Percentiles rank a stretch among this genome's conserved stretches.
Conservation (phyloP, 805 yeast genomes). For the Lipomyces orientalis region DNA sequence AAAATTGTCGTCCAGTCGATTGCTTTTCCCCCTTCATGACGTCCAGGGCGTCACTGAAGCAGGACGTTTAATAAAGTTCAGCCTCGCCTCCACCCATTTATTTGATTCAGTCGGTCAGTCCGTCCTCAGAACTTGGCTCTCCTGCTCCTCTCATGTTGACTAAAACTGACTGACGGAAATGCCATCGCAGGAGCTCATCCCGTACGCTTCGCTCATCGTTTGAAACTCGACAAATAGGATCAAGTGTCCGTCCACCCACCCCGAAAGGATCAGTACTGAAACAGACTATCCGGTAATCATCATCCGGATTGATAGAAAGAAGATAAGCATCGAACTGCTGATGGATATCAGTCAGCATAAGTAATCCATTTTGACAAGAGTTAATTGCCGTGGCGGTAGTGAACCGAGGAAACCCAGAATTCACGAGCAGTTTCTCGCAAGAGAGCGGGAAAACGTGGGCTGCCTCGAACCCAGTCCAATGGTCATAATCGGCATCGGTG, state of each 20-base stretch:
- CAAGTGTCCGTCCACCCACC: conserved; percentile 33
- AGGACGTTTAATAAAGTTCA: too few relatives aligned
- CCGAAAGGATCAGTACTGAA: conserved; percentile 47
- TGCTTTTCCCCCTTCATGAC: too few relatives aligned
- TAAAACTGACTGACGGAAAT: too few relatives aligned
- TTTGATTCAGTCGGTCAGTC: too few relatives aligned
- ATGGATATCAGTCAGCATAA: not conserved
- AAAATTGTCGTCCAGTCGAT: too few relatives aligned
- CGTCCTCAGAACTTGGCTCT: too few relatives aligned
- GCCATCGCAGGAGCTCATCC: too few relatives aligned
- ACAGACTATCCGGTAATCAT: not conserved
- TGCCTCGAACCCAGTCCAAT: not conserved
- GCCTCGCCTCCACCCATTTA: too few relatives aligned
- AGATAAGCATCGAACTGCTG: not conserved
- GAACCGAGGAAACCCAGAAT: not conserved
- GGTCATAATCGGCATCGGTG: not conserved
- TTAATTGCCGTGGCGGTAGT: too few relatives aligned
- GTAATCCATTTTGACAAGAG: not conserved
- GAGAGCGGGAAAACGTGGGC: not conserved
- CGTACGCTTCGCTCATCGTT: conserved; percentile 15
- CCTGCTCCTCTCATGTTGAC: too few relatives aligned
- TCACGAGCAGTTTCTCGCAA: not conserved
- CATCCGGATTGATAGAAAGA: not conserved
- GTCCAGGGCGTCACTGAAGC: too few relatives aligned
- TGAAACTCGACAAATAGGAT: conserved; percentile 25